Conservation (phyloP, 2,329 filamentous ascomycete genomes). For the Alternaria longipes region DNA sequence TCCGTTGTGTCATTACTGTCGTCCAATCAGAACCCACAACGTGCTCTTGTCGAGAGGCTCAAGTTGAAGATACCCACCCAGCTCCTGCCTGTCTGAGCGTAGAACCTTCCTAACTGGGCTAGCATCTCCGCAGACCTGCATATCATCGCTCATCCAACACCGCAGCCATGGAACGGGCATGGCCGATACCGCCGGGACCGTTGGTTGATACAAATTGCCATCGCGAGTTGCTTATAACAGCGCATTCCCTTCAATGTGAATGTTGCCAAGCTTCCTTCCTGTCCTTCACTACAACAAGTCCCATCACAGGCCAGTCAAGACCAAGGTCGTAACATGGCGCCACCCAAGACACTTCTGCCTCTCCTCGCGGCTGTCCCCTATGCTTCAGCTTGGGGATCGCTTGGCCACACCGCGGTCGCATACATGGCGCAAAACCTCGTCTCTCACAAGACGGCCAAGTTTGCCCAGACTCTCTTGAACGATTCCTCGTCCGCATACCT, state of each 20-base stretch:
- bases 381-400: slow-evolving; percentile 59
- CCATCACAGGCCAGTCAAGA: not conserved
- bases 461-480: slow-evolving; percentile 55
- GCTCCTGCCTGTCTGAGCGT: slow-evolving; percentile 11
- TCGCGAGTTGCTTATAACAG: slow-evolving; percentile 13
- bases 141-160: slow-evolving; percentile 21
- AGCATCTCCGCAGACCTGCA: slow-evolving; percentile 33
- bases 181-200: slow-evolving; percentile 34
- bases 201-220: slow-evolving; percentile 3
- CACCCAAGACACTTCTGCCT: slow-evolving; percentile 33
- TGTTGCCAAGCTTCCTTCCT: not conserved
- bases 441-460: slow-evolving; percentile 53
- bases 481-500: slow-evolving; percentile 58
- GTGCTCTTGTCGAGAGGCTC: slow-evolving; percentile 8
- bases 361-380: slow-evolving; percentile 36
- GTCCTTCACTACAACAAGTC: not conserved
- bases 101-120: slow-evolving; percentile 40
- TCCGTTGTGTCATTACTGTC: not conserved
- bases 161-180: slow-evolving; percentile 41
- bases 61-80: not conserved
- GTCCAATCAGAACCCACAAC: slow-evolving; percentile 11
- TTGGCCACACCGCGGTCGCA: slow-evolving; percentile 65
- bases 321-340: slow-evolving; percentile 27
- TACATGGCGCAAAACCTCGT: slow-evolving; percentile 63
- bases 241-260: not conserved